A percentile compares a stretch with the other conserved stretches of the same genome.
Evolutionary conservation across 2,329 filamentous ascomycete species (phyloP).

Genomic region (Fusarium coffeatum): DNA sequence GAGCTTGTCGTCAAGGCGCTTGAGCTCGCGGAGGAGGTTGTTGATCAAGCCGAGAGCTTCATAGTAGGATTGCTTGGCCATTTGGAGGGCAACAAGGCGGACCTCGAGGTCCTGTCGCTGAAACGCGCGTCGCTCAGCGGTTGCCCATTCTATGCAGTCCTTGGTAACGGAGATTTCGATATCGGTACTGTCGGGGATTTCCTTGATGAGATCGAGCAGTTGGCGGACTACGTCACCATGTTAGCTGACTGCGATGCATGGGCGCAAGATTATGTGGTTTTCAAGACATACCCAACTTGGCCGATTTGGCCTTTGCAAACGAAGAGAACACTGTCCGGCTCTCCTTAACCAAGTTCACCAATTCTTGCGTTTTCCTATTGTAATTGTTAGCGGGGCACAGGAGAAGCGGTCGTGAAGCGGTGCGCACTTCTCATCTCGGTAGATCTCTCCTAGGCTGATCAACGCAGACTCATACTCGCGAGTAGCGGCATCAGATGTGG

Average conservation of each 20-base stretch:
- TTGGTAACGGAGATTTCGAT: conserved; percentile 95
- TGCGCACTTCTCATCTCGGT: conserved; percentile 85
- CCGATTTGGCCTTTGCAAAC: conserved; percentile 98
- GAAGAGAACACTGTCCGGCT: conserved; percentile 92
- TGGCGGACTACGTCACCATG: conserved; percentile 77
- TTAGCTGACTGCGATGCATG: conserved; percentile 25
- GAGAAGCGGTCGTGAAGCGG: neutral
- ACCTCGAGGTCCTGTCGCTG: conserved; percentile 98
- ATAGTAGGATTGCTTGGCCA: conserved; percentile 98
- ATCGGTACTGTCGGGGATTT: conserved; percentile 94
- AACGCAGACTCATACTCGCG: conserved; percentile 92
- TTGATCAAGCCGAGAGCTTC: conserved; percentile 98
- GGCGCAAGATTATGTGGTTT: neutral
- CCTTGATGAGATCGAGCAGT: conserved; percentile 92
- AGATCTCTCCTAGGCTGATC: conserved; percentile 90
- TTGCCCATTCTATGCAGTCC: conserved; percentile 99
- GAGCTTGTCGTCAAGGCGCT: conserved; percentile 97
- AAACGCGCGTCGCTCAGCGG: conserved; percentile 93
- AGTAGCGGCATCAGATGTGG: conserved; percentile 84
- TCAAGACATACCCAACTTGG: conserved; percentile 83
- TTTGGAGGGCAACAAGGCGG: conserved; percentile 91
- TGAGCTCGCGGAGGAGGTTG: conserved; percentile 92
- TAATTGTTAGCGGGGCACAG: conserved; percentile 26
- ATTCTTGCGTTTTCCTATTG: conserved; percentile 79
- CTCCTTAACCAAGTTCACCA: conserved; percentile 89